Evolutionary conservation across 2,329 filamentous ascomycete species (phyloP), one percentile per base, ranked within the genome.

Genomic region (Knufia fluminis): DNA sequence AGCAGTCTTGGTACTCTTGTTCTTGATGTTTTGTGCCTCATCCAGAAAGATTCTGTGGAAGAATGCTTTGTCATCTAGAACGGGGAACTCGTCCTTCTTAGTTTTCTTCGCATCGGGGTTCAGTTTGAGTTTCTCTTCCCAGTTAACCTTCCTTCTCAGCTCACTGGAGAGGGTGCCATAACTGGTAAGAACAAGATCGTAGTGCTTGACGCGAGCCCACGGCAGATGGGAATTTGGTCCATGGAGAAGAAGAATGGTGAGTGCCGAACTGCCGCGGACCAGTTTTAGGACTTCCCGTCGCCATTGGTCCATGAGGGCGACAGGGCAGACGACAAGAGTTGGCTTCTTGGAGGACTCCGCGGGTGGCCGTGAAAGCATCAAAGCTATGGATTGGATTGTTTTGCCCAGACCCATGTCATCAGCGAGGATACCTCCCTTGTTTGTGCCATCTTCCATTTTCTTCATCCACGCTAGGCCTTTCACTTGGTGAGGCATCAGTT

Each of bases 321-420:
- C 80, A 0, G 88, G 88, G 0, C 83, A 86, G 42, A 94, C 74
- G 42, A 95, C 87, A 20, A 95, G 69, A n/a, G 82, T 92, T 0
- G 88, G 89, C 71, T 86, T 79, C 50, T 68, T 71, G 53, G 68
- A 64, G n/a, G 68, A 67, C 52, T 82, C 73, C 0, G 70, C 65
- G 0, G 85, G 79, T n/a, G 75, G 81, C 4, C 81, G 76, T 4
- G 78, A 76, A 10, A 87, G 72, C 57, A 94, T 85, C 38, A 95
- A 74, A 3, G 89, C 79, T 19, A 96, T 72, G 3, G 86, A 83
- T 53, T 91, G 87, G 20, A 95, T 83, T 0, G 86, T 91, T 66
- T 92, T 91, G 6, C 86, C 86, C 9, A 91, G 70, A 6, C 86
- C 86, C 86, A 91, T 92, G 54, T 88, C 85, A 59, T 88, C 85